Base-by-base conservation (phyloP, 2,329 filamentous ascomycete genomes). In the Phialocephala sp. region DNA sequence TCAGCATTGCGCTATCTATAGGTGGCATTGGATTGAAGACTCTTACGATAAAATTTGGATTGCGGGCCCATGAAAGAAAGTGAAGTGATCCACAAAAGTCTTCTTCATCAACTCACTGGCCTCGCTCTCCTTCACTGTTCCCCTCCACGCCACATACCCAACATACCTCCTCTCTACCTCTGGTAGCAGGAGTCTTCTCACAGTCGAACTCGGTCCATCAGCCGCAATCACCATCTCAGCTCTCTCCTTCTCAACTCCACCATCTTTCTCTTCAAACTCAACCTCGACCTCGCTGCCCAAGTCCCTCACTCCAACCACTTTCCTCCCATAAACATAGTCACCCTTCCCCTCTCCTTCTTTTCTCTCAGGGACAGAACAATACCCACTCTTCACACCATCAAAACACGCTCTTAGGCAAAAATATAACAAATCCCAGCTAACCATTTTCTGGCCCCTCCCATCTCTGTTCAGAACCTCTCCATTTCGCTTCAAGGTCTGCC, bases 81-180 rank as follows among this genome's bases (percentile, higher is more conserved):
- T 80, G 64, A 81, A 80, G 2, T 76, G 72, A 24, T 79, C 73
- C 59, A 71, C 68, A 59, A 81, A 79, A 0, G 75, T 74, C 18
- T 75, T 72, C 45, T 70, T 75, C 8, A 79, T 71, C 4, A 74
- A 67, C 22, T 75, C 73, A 32, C 76, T 78, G 4, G 78, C 76
- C 41, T 79, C 76, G n/a, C 68, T 62, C 67, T 83, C 80, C 2
- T 66, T 71, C 2, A 82, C 71, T 0, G 79, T 81, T 1, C 81
- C 81, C 11, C 81, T 73, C 32, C 80, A 76, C 2, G 79, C 79
- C 64, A 79, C 78, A 72, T 82, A 82, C 5, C 80, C 70, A 24
- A 47, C 60, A 68, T 72, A 72, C 8, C 22, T 56, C 15, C 67
- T 59, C 62, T 68, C 32, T 9, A 69, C 58, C 6, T 57, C 62